phyloP scores from a whole-genome alignment of 805 yeast species.

The Groenewaldozyma tartarivorans region DNA sequence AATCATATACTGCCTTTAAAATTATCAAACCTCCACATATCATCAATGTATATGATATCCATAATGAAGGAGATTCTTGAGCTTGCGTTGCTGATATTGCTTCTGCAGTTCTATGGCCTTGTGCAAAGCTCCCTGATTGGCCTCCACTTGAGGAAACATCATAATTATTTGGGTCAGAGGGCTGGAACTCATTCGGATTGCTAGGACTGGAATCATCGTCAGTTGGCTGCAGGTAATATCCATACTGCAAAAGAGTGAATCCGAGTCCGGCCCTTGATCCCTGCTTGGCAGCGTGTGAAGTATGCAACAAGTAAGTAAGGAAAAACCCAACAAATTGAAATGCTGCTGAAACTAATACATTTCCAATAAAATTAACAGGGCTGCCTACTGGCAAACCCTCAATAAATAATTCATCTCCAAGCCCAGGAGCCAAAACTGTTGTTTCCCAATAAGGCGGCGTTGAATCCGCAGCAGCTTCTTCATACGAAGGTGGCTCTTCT shows the following conservation, averaged over 20 bases:
- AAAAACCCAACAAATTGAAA: slow-evolving; percentile 92
- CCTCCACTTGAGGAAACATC: slow-evolving; percentile 27
- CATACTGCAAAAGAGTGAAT: slow-evolving; percentile 66
- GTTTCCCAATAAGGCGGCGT: slow-evolving; percentile 97
- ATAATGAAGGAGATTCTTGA: slow-evolving; percentile 19
- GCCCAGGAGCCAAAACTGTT: slow-evolving; percentile 66
- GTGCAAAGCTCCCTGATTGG: slow-evolving; percentile 15
- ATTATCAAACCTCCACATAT: slow-evolving; percentile 60
- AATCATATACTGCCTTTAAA: slow-evolving; percentile 61
- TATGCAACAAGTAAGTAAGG: slow-evolving; percentile 80
- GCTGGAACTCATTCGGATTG: slow-evolving; percentile 35
- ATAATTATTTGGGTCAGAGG: slow-evolving; percentile 49
- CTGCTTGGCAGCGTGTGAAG: slow-evolving; percentile 94
- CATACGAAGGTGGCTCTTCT: slow-evolving; percentile 80
- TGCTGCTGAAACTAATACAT: slow-evolving; percentile 74
- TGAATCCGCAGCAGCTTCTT: slow-evolving; percentile 88
- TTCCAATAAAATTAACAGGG: slow-evolving; percentile 83
- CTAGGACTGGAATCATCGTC: neutral
- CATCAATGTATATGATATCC: slow-evolving; percentile 54
- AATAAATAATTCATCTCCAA: slow-evolving; percentile 78
- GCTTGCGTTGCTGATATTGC: slow-evolving; percentile 6
- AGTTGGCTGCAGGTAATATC: slow-evolving; percentile 38
- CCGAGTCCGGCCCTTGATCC: slow-evolving; percentile 94
- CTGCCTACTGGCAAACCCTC: slow-evolving; percentile 96
- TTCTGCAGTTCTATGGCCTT: slow-evolving; percentile 20